Evolutionary conservation across 225 moss, liverwort and hornwort genomes (phyloP).

Genomic region (Rhytidiadelphus loreus): DNA sequence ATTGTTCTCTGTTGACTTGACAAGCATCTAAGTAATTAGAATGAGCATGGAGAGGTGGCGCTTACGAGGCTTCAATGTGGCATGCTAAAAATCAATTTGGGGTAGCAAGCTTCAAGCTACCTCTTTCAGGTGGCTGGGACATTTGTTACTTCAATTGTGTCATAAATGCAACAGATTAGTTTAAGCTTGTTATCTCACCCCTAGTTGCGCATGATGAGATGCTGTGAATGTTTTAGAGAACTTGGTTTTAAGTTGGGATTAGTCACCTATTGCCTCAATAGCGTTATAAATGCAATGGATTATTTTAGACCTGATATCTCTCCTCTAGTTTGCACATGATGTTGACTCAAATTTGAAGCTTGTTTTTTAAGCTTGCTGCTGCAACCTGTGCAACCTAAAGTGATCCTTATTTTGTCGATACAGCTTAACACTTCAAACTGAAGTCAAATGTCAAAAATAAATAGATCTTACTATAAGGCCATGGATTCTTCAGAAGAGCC

Average conservation of each 20-base stretch:
- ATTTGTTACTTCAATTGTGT: neutral
- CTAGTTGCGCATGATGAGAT: neutral
- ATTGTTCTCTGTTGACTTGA: neutral
- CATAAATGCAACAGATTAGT: neutral
- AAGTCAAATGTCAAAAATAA: neutral
- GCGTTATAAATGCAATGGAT: neutral
- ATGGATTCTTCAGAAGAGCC: neutral
- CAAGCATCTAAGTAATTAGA: neutral
- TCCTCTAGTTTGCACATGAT: neutral
- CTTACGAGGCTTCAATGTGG: too few relatives aligned
- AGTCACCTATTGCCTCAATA: neutral
- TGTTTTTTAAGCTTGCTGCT: neutral
- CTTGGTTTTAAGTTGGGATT: neutral
- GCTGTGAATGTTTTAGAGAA: neutral
- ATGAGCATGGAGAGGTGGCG: neutral
- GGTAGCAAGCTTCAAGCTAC: neutral
- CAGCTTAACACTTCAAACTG: neutral
- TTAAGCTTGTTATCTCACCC: neutral
- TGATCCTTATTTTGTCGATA: neutral
- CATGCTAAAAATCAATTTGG: neutral
- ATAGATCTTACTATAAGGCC: too few relatives aligned
- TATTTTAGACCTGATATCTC: neutral
- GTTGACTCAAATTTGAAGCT: neutral
- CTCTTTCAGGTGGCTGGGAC: neutral
- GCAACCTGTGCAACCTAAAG: neutral